These are phyloP conservation scores for Fusarium concolor DNA, from an alignment of 2,329 filamentous ascomycete species.

Conservation along the genomic window DNA sequence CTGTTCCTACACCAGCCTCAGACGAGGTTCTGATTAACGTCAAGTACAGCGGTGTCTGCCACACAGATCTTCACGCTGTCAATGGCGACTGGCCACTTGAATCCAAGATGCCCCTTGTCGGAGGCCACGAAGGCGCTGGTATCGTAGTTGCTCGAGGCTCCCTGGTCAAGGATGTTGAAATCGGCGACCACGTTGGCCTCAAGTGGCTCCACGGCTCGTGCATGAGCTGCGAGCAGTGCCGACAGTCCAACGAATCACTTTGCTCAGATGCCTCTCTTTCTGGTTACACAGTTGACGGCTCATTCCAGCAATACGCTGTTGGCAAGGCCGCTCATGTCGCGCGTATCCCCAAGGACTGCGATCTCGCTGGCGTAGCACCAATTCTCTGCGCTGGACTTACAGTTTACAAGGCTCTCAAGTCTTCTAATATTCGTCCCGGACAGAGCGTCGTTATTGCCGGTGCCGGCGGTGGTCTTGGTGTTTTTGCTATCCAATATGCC, in stretches of 20 bases:
- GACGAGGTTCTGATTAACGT: conserved; percentile 91
- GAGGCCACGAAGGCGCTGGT: conserved; percentile 81
- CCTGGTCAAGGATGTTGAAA: conserved; percentile 78
- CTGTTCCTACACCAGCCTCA: conserved; percentile 79
- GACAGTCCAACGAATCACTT: conserved; percentile 80
- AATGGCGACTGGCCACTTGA: conserved; percentile 87
- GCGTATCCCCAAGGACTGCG: conserved; percentile 77
- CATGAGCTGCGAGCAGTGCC: conserved; percentile 82
- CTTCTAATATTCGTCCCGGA: conserved; percentile 76
- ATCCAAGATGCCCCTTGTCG: conserved; percentile 83
- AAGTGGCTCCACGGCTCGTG: conserved; percentile 92
- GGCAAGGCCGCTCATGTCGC: conserved; percentile 86
- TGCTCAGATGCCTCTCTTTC: conserved; percentile 79
- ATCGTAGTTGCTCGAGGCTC: conserved; percentile 81
- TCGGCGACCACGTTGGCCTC: conserved; percentile 86
- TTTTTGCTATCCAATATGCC: conserved; percentile 82
- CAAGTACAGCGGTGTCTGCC: conserved; percentile 89
- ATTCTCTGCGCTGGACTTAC: conserved; percentile 86
- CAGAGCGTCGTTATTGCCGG: conserved; percentile 84
- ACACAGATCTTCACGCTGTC: conserved; percentile 80
- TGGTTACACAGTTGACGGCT: conserved; percentile 89
- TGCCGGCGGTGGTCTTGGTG: conserved; percentile 82
- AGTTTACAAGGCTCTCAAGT: conserved; percentile 87
- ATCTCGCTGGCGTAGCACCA: conserved; percentile 79
- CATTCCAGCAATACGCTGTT: conserved; percentile 89